These are phyloP conservation scores for Metschnikowia picachoensis DNA, from an alignment of 805 yeast genomes.

Conservation along the genomic window DNA sequence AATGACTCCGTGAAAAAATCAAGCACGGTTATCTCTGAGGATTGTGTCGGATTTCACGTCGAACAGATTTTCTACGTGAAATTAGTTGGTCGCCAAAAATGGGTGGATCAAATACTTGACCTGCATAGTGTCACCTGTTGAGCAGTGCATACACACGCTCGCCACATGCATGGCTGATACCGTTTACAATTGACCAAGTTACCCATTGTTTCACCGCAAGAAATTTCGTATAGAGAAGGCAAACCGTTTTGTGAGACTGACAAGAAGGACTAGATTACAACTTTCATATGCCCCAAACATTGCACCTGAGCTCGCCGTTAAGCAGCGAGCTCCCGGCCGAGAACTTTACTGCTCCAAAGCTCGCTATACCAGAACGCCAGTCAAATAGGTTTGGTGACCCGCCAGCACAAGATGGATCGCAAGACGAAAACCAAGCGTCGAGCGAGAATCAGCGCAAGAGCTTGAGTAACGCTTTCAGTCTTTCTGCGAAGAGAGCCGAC, in stretches of 20 bases:
- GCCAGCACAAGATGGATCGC: slow-evolving; percentile 2
- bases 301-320: slow-evolving; percentile 1
- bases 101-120: no score
- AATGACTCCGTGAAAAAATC: no score
- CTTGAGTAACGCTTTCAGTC: slow-evolving; percentile 31
- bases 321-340: slow-evolving; percentile 6
- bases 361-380: slow-evolving; percentile 8
- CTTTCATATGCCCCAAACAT: slow-evolving; percentile 2
- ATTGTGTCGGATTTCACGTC: no score
- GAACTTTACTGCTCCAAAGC: slow-evolving; percentile 5
- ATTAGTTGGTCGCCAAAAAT: no score
- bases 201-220: slow-evolving; percentile 1
- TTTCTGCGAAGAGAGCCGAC: slow-evolving; percentile 27
- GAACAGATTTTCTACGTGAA: no score
- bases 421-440: not conserved
- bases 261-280: no score
- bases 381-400: not conserved
- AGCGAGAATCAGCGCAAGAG: slow-evolving; percentile 15
- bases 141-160: slow-evolving; percentile 2
- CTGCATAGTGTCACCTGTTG: not conserved
- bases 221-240: not conserved
- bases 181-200: slow-evolving; percentile 8
- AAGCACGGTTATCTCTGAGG: no score
- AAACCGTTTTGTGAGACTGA: not conserved
- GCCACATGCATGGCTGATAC: slow-evolving; percentile 4